Base-by-base conservation (phyloP, 1,284 basidiomycete genomes). In the Xerocomus amazonicus region DNA sequence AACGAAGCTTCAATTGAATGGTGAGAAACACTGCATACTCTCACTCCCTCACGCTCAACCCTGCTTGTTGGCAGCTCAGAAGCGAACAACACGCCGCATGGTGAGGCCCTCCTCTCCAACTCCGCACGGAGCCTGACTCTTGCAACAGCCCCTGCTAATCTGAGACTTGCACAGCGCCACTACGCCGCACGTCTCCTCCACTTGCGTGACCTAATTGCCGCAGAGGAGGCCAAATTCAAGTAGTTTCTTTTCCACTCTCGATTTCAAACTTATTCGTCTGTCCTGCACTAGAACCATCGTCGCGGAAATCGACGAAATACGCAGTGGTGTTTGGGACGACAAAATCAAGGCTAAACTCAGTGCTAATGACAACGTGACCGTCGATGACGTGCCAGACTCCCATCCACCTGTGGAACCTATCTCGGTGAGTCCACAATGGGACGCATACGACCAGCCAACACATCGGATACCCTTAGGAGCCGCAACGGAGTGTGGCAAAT, bases 221-320 rank as follows among this genome's bases (percentile, higher is more conserved):
- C 71, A 2, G 87, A 92, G 62, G 92, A 95, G 69, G 63, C 70
- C 23, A 81, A 79, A 50, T 95, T 92, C 76, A 89, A 82, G 90
- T 89, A 58, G 74, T 70, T 43, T 43, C 17, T 8, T 27, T 7
- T 40, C 29, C 31, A 6, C 37, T 43, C 43, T 34, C 19, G 9
- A 14, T 28, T 40, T 23, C 9, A 17, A 14, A 3, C 27, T 4
- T 35, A 47, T 54, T 46, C 42, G 49, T 9, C 27, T 14, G 16
- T 27, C 16, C 17, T 32, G 27, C 19, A 14, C 10, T 48, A 86
- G 84, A 60, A 70, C 65, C 26, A 68, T 88, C 17, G 73, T 81
- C 4, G 70, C 74, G 6, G 87, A 91, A 65, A 89, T 91, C 42
- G 82, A 87, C 48, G 80, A 84, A 7, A 87, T 93, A 57, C 81